Percentiles rank a stretch among this genome's conserved stretches.
Evolutionary conservation across 2,329 filamentous ascomycete species (phyloP).

Genomic region (Phyllosticta capitalensis): DNA sequence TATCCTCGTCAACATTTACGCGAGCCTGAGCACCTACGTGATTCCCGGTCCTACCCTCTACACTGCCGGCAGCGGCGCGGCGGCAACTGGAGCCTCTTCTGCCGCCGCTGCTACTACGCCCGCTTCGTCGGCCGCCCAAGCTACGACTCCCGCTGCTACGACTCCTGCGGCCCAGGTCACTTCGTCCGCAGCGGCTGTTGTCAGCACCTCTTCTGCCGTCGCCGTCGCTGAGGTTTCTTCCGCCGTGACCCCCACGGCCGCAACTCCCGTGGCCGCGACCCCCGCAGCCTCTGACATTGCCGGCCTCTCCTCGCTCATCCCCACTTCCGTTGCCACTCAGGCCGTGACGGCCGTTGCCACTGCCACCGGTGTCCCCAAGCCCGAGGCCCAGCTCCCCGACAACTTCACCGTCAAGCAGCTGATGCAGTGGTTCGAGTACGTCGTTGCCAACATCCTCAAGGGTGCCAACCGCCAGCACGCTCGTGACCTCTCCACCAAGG

Average conservation of each 20-base stretch:
- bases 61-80: neutral
- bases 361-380: slow-evolving; percentile 4
- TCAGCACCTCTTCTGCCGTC: slow-evolving; percentile 6
- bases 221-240: neutral
- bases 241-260: slow-evolving; percentile 8
- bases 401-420: slow-evolving; percentile 26
- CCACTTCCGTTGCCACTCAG: slow-evolving; percentile 12
- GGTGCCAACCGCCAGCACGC: slow-evolving; percentile 12
- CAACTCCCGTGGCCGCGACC: slow-evolving; percentile 5
- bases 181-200: neutral
- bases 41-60: slow-evolving; percentile 42
- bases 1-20: slow-evolving; percentile 52
- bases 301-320: slow-evolving; percentile 10
- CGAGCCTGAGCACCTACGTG: slow-evolving; percentile 34
- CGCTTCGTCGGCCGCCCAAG: slow-evolving; percentile 5
- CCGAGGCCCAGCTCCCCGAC: slow-evolving; percentile 16
- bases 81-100: slow-evolving; percentile 17
- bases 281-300: slow-evolving; percentile 10
- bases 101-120: slow-evolving; percentile 8
- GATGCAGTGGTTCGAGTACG: slow-evolving; percentile 22
- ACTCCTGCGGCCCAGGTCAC: neutral
- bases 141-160: neutral
- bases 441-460: slow-evolving; percentile 12
- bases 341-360: slow-evolving; percentile 6
- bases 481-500: slow-evolving; percentile 7